Percentiles rank a stretch among this genome's conserved stretches.
Conservation (phyloP, 202 grass and related monocot species). For the Brachypodium distachyon region DNA sequence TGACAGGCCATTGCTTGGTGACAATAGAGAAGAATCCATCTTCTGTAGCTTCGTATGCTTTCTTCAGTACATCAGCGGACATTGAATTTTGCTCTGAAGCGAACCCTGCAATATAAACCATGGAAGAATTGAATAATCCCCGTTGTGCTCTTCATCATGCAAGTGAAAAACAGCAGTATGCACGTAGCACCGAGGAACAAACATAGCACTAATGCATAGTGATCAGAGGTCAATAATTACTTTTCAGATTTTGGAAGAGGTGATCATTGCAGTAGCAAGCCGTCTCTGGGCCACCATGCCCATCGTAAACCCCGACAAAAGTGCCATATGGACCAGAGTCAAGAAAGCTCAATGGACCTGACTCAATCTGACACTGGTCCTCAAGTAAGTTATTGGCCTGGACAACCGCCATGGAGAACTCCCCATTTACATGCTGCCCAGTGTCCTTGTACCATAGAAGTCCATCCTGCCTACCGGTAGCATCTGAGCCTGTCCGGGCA, state of each 20-base stretch:
- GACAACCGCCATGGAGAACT: slow-evolving; percentile 96
- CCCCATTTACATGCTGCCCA: slow-evolving; percentile 78
- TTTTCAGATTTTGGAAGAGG: slow-evolving; percentile 86
- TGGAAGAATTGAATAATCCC: background rate
- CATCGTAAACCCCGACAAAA: slow-evolving; percentile 89
- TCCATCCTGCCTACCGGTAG: slow-evolving; percentile 62
- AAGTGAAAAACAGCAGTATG: background rate
- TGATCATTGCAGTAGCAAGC: slow-evolving; percentile 82
- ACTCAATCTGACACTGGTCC: slow-evolving; percentile 94
- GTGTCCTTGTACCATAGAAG: slow-evolving; percentile 96
- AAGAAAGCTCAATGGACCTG: slow-evolving; percentile 58
- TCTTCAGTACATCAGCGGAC: slow-evolving; percentile 81
- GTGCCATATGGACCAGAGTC: slow-evolving; percentile 83
- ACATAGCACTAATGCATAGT: background rate
- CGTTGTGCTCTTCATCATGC: background rate
- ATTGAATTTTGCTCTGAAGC: slow-evolving; percentile 69
- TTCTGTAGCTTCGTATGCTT: slow-evolving; percentile 95
- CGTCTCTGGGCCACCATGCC: slow-evolving; percentile 90
- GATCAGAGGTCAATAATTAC: slow-evolving; percentile 32
- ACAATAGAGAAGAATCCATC: slow-evolving; percentile 94
- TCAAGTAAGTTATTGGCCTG: slow-evolving; percentile 94
- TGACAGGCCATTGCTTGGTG: slow-evolving; percentile 71
- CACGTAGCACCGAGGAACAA: background rate
- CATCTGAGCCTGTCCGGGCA: slow-evolving; percentile 46
- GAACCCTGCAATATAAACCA: slow-evolving; percentile 58